These are phyloP conservation scores for Vigna reflexopilosa DNA, from an alignment of 306 rosid genomes.

Conservation along the genomic window DNA sequence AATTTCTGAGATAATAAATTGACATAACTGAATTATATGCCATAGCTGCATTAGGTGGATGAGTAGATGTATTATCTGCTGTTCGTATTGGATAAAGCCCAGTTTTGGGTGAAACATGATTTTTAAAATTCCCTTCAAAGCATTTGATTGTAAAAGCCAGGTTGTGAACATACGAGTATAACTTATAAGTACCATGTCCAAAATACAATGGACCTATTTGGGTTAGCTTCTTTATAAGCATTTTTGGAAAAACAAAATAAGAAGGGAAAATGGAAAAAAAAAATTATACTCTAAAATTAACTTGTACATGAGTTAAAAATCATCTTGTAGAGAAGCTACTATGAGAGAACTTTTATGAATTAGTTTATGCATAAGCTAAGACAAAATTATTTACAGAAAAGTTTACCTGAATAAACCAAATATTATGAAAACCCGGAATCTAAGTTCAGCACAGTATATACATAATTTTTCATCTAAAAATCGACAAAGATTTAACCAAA, in stretches of 20 bases:
- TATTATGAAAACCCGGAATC: not conserved
- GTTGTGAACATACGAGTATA: not conserved
- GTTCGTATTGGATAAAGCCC: not conserved
- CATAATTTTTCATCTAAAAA: not conserved
- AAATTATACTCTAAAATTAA: too few species aligned
- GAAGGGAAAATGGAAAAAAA: too few species aligned
- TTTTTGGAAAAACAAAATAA: too few species aligned
- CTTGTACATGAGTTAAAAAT: too few species aligned
- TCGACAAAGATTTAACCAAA: not conserved
- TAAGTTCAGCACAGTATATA: not conserved
- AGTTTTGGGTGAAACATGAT: not conserved
- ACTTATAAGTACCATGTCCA: not conserved
- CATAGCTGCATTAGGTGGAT: conserved; percentile 30
- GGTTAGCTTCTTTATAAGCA: too few species aligned
- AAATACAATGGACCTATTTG: not conserved
- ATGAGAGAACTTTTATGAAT: too few species aligned
- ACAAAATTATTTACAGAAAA: too few species aligned
- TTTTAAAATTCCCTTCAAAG: not conserved
- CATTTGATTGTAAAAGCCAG: conserved; percentile 1
- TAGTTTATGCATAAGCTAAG: too few species aligned
- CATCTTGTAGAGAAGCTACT: too few species aligned
- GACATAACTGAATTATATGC: conserved; percentile 20
- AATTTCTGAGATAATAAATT: conserved; percentile 15
- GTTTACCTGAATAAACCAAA: too few species aligned
- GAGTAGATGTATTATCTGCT: conserved; percentile 3